phyloP scores from a whole-genome alignment of 2,329 filamentous ascomycete genomes.

The Davidsoniella virescens region DNA sequence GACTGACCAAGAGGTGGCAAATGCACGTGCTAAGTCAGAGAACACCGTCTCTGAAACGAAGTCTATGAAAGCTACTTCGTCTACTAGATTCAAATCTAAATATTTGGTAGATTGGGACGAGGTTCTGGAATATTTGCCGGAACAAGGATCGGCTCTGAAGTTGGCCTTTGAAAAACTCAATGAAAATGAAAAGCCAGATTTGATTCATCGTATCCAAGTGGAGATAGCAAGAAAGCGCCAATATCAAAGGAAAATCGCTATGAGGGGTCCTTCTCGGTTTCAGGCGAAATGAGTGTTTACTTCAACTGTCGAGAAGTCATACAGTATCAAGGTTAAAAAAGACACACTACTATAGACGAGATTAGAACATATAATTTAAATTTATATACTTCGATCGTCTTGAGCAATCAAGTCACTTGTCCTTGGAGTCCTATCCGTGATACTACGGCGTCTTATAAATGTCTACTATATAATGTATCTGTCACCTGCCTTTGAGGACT shows the following conservation, averaged over 20 bases:
- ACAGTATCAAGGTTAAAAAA: too few species aligned
- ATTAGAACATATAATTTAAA: too few species aligned
- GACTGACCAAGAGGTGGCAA: constrained; percentile 26
- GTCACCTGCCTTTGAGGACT: too few species aligned
- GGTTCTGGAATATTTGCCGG: constrained; percentile 14
- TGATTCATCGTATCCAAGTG: neutral
- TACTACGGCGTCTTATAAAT: too few species aligned
- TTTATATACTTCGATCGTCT: too few species aligned
- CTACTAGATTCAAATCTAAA: neutral
- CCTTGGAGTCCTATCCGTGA: too few species aligned
- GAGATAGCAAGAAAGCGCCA: neutral
- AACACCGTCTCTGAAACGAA: constrained; percentile 19
- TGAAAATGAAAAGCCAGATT: neutral
- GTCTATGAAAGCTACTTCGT: constrained; percentile 12
- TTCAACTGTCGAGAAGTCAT: too few species aligned
- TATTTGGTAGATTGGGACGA: constrained; percentile 14
- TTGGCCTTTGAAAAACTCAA: neutral
- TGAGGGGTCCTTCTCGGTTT: too few species aligned
- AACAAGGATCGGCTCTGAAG: neutral
- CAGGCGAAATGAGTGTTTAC: too few species aligned
- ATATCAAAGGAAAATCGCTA: neutral
- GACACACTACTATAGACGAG: too few species aligned
- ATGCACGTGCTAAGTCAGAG: constrained; percentile 18
- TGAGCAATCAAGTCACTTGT: too few species aligned
- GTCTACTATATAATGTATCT: too few species aligned